phyloP scores from a whole-genome alignment of 2,329 filamentous ascomycete genomes.

The Pseudogymnoascus sp. region DNA sequence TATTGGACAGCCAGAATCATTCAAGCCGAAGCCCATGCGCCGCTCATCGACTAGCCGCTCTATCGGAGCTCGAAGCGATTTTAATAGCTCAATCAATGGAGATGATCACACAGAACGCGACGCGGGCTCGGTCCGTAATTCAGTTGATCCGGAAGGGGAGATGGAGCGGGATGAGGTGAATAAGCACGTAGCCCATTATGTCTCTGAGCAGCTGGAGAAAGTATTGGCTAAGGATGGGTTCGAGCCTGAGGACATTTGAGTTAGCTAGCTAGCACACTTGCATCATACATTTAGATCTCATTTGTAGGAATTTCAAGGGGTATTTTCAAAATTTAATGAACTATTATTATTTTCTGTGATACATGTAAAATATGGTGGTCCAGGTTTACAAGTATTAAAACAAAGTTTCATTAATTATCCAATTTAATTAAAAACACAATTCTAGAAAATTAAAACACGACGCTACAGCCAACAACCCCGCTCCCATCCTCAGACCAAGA shows the following conservation, averaged over 20 bases:
- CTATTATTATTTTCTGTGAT: not conserved
- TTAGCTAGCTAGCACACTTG: not conserved
- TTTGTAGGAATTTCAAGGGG: not conserved
- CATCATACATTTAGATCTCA: not conserved
- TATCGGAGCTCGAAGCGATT: constrained; percentile 78
- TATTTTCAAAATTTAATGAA: not conserved
- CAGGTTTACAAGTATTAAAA: not conserved
- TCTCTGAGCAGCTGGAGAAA: constrained; percentile 68
- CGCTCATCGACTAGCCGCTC: constrained; percentile 76
- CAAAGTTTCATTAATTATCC: not conserved
- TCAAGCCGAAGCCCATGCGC: constrained; percentile 44
- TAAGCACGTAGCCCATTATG: constrained; percentile 69
- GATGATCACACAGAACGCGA: constrained; percentile 36
- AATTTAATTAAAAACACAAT: not conserved
- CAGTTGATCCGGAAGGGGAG: constrained; percentile 44
- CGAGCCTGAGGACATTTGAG: constrained; percentile 11
- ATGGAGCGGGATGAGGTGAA: constrained; percentile 48
- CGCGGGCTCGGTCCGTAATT: constrained; percentile 27
- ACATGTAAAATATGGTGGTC: not conserved
- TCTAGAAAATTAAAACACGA: not conserved
- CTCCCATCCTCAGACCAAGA: not conserved
- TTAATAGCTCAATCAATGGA: constrained; percentile 43
- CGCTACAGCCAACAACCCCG: not conserved
- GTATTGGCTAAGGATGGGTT: constrained; percentile 46
- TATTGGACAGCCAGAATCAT: constrained; percentile 30